Evolutionary conservation across 2,329 filamentous ascomycete genomes (phyloP).

Genomic region (Fusarium brevicatenulatum): DNA sequence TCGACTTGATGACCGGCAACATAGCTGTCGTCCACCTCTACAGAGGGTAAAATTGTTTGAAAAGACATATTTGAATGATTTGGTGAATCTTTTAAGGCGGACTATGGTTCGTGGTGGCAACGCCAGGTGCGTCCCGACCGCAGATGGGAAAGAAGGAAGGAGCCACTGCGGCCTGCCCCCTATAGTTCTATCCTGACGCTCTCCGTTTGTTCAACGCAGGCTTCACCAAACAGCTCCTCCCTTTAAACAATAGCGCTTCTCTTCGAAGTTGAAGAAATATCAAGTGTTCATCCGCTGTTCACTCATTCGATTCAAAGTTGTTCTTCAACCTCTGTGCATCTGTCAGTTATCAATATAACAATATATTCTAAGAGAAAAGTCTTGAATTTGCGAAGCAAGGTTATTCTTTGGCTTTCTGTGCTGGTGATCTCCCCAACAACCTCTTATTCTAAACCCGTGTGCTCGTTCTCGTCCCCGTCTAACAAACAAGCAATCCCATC

Average conservation of each 20-base stretch:
- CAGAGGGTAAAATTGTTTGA: neutral
- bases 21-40: neutral
- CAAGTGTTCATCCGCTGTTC: neutral
- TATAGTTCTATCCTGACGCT: neutral
- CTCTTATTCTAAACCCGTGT: neutral
- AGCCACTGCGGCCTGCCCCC: neutral
- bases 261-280: neutral
- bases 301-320: neutral
- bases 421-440: neutral
- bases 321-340: too few relatives aligned
- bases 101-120: neutral
- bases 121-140: neutral
- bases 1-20: neutral
- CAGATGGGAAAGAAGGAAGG: neutral
- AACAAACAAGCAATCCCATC: neutral
- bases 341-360: neutral
- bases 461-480: neutral
- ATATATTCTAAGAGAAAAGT: neutral
- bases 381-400: neutral
- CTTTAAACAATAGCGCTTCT: neutral
- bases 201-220: neutral
- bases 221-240: neutral
- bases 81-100: neutral
- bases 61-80: neutral
- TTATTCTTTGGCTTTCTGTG: neutral